Evolutionary conservation across 371 early-diverging fungal species (phyloP), one percentile per base, ranked within the genome.

Genomic region (Dichotomocladium elegans): DNA sequence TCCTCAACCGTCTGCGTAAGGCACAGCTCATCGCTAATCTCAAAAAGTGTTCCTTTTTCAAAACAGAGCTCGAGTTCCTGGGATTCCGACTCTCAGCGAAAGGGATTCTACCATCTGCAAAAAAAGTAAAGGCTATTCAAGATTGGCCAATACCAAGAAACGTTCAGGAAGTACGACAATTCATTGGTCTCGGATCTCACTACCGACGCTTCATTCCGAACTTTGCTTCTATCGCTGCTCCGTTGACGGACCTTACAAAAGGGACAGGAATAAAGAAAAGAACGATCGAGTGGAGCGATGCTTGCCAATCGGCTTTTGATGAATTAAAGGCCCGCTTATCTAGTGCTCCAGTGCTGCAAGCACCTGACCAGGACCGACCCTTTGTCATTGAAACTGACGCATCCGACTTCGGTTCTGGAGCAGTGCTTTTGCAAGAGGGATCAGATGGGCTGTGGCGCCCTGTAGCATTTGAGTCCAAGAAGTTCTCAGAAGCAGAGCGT

Each of bases 21-120:
- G 46, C 68, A 2, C 40, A 65, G 2, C 51, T 86, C 2, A 62
- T 57, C 11, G 59, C 49, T 0, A 80, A 81, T 12, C 37, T 60
- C 3, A 56, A 65, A 35, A 89, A 89, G 53, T 87, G 84, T 55
- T 41, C 61, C 10, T 82, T 85, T 53, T 31, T 27, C 24, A 29
- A 49, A n/a, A 24, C 15, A 0, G 55, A 67, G 28, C 19, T 83
- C 10, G 62, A 66, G 9, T 83, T 64, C 53, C 51, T 80, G 10
- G 80, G 83, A 3, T 66, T 66, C 53, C 30, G 61, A 3, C 41
- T 83, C 10, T 55, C 57, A n/a, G 44, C 21, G 12, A 29, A 46
- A 0, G 77, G 76, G 2, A 53, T 80, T 8, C 7, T 48, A 1
- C 60, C 61, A 3, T 52, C 60, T 22, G 37, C 43, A 0, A 21